phyloP scores from a whole-genome alignment of 2,329 filamentous ascomycete species.

The Colletotrichum karsti region DNA sequence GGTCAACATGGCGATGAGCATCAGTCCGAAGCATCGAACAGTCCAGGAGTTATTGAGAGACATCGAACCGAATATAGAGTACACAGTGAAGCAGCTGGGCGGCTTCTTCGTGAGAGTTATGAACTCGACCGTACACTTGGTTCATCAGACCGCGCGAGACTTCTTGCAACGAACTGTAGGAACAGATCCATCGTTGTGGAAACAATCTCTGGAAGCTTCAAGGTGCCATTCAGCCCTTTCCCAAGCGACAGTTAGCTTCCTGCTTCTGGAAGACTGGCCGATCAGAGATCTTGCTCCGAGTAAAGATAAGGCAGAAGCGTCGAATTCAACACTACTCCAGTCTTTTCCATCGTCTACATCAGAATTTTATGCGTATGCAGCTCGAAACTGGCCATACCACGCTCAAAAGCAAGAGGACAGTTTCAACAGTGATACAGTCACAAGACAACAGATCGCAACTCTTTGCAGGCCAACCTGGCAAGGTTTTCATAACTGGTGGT shows the following conservation, averaged over 20 bases:
- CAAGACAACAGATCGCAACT: neutral
- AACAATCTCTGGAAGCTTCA: neutral
- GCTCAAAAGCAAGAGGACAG: too few species aligned
- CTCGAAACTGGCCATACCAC: too few species aligned
- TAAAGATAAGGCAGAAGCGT: too few species aligned
- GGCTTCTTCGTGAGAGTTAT: constrained; percentile 20
- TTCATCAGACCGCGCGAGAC: constrained; percentile 20
- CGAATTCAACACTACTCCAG: too few species aligned
- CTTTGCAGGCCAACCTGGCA: neutral
- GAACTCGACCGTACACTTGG: neutral
- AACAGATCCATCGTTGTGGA: neutral
- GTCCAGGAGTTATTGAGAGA: neutral
- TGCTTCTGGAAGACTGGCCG: too few species aligned
- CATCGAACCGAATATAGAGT: constrained; percentile 5
- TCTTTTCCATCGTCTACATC: too few species aligned
- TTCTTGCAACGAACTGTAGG: neutral
- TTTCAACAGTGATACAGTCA: neutral
- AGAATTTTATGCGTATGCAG: too few species aligned
- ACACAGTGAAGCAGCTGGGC: constrained; percentile 11
- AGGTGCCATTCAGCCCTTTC: neutral
- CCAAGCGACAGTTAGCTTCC: neutral
- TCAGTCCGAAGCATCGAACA: neutral
- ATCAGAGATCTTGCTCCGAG: too few species aligned
- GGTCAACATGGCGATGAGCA: constrained; percentile 7
- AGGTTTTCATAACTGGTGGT: neutral